phyloP scores from a whole-genome alignment of 176 grass and related monocot species.

The Olyra latifolia region DNA sequence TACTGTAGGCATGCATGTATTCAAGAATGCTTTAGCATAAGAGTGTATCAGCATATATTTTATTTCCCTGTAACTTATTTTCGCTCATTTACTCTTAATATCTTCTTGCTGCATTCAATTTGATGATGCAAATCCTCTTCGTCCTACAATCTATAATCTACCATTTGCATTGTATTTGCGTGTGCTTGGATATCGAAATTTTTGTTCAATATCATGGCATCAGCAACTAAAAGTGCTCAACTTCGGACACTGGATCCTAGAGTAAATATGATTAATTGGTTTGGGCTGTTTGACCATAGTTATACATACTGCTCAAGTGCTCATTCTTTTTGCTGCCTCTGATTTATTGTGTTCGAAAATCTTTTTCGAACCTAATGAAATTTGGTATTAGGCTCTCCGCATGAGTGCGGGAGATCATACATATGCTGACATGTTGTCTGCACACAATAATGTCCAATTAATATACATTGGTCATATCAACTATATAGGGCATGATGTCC shows the following conservation, averaged over 20 bases:
- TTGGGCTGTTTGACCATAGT: too few species aligned
- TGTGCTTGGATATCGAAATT: slow-evolving; percentile 23
- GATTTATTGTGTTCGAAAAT: background rate
- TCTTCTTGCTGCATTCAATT: background rate
- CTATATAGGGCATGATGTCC: background rate
- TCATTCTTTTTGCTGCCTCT: background rate
- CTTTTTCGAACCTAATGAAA: background rate
- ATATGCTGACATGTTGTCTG: slow-evolving; percentile 4
- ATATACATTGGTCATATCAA: background rate
- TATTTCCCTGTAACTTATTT: background rate
- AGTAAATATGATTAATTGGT: slow-evolving; percentile 4
- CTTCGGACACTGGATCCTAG: background rate
- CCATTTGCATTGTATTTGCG: background rate
- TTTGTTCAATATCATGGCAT: background rate
- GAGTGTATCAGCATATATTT: background rate
- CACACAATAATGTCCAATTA: background rate
- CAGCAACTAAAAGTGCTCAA: background rate
- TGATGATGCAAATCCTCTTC: background rate
- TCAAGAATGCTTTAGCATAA: slow-evolving; percentile 7
- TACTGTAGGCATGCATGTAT: slow-evolving; percentile 3
- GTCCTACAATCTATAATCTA: background rate
- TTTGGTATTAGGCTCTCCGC: background rate
- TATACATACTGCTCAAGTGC: background rate
- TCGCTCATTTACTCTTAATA: background rate
- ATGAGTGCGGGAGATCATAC: background rate